These are phyloP conservation scores for Fusarium foetens DNA, from an alignment of 2,329 filamentous ascomycete species.

Conservation along the genomic window DNA sequence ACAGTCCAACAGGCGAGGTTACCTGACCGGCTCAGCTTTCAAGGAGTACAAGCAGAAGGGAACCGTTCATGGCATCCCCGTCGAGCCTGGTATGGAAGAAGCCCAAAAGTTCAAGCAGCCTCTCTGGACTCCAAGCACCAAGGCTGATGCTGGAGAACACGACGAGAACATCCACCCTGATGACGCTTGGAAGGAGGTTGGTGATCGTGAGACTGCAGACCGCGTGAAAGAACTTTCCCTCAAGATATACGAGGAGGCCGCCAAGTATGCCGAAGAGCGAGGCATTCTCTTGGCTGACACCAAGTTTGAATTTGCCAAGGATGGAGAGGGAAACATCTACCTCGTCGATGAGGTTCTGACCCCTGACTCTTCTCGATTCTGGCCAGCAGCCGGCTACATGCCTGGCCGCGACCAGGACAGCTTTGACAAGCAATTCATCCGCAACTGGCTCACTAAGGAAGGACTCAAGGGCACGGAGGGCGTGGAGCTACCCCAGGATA, in stretches of 20 bases:
- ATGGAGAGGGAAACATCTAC: constrained; percentile 44
- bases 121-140: constrained; percentile 83
- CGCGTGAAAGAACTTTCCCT: constrained; percentile 44
- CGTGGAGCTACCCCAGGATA: constrained; percentile 73
- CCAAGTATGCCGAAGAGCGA: constrained; percentile 39
- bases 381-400: constrained; percentile 72
- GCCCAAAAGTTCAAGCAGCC: constrained; percentile 71
- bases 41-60: constrained; percentile 72
- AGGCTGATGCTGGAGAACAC: constrained; percentile 81
- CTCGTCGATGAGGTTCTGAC: constrained; percentile 43
- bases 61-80: constrained; percentile 81
- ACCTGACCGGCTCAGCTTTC: constrained; percentile 89
- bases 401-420: constrained; percentile 77
- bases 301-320: constrained; percentile 44
- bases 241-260: constrained; percentile 42
- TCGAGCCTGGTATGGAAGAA: constrained; percentile 71
- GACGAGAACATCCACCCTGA: constrained; percentile 87
- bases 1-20: constrained; percentile 64
- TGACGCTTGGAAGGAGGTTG: constrained; percentile 59
- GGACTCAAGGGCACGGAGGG: constrained; percentile 61
- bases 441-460: constrained; percentile 80
- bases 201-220: constrained; percentile 44
- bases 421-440: constrained; percentile 86
- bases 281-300: constrained; percentile 42
- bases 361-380: constrained; percentile 80